A percentile compares a stretch with the other conserved stretches of the same genome.
These are phyloP conservation scores for Blastocladiella britannica DNA, from an alignment of 192 early-diverging fungal species.

Conservation along the genomic window DNA sequence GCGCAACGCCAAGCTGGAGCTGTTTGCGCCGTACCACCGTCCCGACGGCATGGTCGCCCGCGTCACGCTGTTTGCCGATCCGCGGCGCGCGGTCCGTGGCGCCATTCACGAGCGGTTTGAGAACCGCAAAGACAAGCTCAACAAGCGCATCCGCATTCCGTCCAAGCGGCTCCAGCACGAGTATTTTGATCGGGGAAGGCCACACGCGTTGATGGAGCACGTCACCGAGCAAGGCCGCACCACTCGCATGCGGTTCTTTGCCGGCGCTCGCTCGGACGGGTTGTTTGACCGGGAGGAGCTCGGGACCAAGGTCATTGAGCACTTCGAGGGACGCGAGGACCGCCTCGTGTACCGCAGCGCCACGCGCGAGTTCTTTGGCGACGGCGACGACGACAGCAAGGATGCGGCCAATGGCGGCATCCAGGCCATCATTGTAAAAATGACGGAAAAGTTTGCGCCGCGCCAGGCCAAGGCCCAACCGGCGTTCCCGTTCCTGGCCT, in stretches of 20 bases:
- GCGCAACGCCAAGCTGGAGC: conserved; percentile 22
- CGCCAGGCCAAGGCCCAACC: no score
- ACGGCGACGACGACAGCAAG: conserved; percentile 3
- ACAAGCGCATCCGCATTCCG: conserved; percentile 19
- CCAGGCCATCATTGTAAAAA: conserved; percentile 19
- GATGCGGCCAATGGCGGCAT: background rate
- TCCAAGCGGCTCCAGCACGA: conserved; percentile 20
- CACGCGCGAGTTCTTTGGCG: conserved; percentile 17
- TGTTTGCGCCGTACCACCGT: conserved; percentile 34
- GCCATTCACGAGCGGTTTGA: conserved; percentile 24
- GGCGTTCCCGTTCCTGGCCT: conserved; percentile 8
- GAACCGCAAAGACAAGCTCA: conserved; percentile 34
- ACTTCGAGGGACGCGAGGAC: conserved; percentile 31
- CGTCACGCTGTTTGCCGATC: conserved; percentile 25
- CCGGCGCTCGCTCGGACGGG: conserved; percentile 25
- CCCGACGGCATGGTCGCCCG: conserved; percentile 33
- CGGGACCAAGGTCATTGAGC: conserved; percentile 23
- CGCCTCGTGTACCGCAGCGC: conserved; percentile 26
- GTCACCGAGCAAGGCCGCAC: conserved; percentile 24
- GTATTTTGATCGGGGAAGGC: conserved; percentile 28
- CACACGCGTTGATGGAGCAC: conserved; percentile 31
- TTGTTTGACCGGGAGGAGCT: conserved; percentile 24
- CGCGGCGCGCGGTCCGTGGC: conserved; percentile 16
- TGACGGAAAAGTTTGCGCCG: conserved; percentile 33
- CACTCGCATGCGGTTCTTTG: conserved; percentile 33